A percentile compares a stretch with the other conserved stretches of the same genome.
These are phyloP conservation scores for Herpotrichia juniperi DNA, from an alignment of 2,329 filamentous ascomycete genomes.

Conservation along the genomic window DNA sequence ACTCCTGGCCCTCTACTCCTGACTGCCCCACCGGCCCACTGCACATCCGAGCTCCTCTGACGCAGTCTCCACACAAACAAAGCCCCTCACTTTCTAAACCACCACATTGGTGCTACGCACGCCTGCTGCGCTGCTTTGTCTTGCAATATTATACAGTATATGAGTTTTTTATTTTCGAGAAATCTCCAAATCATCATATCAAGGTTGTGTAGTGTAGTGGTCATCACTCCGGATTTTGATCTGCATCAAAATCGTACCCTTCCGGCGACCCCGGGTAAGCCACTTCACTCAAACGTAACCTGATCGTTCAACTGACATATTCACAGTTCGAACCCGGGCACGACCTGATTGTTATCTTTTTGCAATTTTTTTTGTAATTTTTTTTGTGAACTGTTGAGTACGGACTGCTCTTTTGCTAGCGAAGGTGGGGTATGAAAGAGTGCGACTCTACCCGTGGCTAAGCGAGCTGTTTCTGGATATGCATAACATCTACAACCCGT, in stretches of 20 bases:
- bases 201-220: slow-evolving; percentile 21
- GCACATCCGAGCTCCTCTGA: background rate
- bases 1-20: background rate
- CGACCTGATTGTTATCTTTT: slow-evolving; percentile 21
- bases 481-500: too few relatives aligned
- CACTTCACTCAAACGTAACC: too few relatives aligned
- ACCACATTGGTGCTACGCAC: background rate
- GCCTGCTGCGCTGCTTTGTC: background rate
- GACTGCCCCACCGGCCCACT: background rate
- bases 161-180: background rate
- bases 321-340: slow-evolving; percentile 25
- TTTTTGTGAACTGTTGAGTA: background rate
- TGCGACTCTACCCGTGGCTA: too few relatives aligned
- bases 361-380: slow-evolving; percentile 1
- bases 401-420: too few relatives aligned
- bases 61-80: background rate
- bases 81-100: background rate
- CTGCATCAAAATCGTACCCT: slow-evolving; percentile 3
- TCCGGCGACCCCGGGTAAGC: slow-evolving; percentile 35
- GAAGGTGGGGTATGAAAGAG: too few relatives aligned
- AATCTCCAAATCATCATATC: background rate
- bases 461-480: too few relatives aligned
- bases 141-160: background rate
- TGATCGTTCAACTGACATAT: too few relatives aligned
- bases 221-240: slow-evolving; percentile 21